These are phyloP conservation scores for Blepharisma stoltei DNA, from an alignment of 73 alveolate species.

Conservation along the genomic window DNA sequence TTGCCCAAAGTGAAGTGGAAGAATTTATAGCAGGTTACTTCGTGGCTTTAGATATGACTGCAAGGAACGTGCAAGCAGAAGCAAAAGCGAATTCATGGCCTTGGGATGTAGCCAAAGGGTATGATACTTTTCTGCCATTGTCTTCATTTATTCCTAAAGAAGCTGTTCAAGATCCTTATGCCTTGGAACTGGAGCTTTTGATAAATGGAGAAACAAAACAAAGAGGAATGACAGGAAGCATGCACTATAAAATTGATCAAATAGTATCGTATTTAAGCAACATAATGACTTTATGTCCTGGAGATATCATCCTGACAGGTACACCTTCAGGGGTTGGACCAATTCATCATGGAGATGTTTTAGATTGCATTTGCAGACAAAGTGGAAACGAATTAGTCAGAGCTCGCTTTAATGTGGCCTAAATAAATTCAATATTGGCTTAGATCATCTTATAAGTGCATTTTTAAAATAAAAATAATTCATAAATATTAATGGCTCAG, in stretches of 20 bases:
- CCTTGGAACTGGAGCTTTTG: constrained; percentile 44
- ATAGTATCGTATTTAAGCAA: constrained; percentile 47
- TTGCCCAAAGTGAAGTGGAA: constrained; percentile 51
- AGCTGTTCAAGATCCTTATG: constrained; percentile 60
- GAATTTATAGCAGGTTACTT: constrained; percentile 74
- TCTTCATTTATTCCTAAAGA: constrained; percentile 43
- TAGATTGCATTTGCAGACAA: constrained; percentile 22
- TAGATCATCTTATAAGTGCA: no score
- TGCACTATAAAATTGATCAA: constrained; percentile 60
- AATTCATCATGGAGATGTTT: constrained; percentile 54
- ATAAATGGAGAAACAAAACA: constrained; percentile 46
- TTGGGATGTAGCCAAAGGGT: constrained; percentile 69
- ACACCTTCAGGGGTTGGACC: constrained; percentile 86
- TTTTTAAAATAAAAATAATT: no score
- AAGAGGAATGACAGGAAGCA: constrained; percentile 53
- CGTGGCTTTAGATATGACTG: constrained; percentile 74
- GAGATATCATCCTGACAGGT: constrained; percentile 81
- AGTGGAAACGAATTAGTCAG: neutral
- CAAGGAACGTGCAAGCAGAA: constrained; percentile 51
- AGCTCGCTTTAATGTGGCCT: neutral
- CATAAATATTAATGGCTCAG: no score
- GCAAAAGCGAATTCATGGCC: constrained; percentile 70
- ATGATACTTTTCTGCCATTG: constrained; percentile 72
- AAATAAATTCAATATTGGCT: no score
- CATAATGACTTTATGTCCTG: constrained; percentile 67